A percentile compares a stretch with the other conserved stretches of the same genome.
Evolutionary conservation across 306 rosid species (phyloP).

Genomic region (Psophocarpus tetragonolobus): DNA sequence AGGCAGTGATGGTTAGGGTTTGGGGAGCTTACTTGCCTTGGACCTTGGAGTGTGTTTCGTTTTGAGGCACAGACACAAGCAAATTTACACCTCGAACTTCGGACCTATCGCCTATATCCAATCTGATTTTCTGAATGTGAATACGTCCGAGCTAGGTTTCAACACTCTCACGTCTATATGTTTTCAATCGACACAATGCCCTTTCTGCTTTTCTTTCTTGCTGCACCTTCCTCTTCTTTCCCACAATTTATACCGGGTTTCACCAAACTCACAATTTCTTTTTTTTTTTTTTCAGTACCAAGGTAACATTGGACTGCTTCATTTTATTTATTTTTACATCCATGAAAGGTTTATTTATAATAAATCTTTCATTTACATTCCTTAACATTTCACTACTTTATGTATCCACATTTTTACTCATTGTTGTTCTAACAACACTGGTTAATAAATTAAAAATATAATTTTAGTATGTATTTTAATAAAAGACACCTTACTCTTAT

Average conservation of each 20-base stretch:
- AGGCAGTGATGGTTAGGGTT: conserved; percentile 43
- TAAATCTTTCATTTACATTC: too few species aligned
- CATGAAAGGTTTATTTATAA: too few species aligned
- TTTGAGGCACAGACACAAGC: conserved; percentile 52
- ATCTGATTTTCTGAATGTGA: conserved; percentile 52
- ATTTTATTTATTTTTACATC: too few species aligned
- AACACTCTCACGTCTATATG: conserved; percentile 50
- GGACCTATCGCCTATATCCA: conserved; percentile 71
- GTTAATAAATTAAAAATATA: too few species aligned
- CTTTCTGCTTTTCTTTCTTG: neutral
- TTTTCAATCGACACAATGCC: neutral
- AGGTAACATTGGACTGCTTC: neutral
- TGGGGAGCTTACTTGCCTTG: conserved; percentile 32
- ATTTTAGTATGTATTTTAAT: too few species aligned
- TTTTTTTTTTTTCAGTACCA: too few species aligned
- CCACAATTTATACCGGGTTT: conserved; percentile 1
- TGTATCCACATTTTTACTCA: neutral
- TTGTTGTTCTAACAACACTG: too few species aligned
- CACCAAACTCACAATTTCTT: too few species aligned
- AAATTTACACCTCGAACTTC: conserved; percentile 51
- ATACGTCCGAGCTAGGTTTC: conserved; percentile 77
- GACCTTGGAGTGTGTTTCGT: conserved; percentile 43
- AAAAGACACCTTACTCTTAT: too few species aligned
- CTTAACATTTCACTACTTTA: too few species aligned
- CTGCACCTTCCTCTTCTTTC: neutral